Evolutionary conservation across 176 grass and related monocot genomes (phyloP).

Genomic region (Musa acuminata): DNA sequence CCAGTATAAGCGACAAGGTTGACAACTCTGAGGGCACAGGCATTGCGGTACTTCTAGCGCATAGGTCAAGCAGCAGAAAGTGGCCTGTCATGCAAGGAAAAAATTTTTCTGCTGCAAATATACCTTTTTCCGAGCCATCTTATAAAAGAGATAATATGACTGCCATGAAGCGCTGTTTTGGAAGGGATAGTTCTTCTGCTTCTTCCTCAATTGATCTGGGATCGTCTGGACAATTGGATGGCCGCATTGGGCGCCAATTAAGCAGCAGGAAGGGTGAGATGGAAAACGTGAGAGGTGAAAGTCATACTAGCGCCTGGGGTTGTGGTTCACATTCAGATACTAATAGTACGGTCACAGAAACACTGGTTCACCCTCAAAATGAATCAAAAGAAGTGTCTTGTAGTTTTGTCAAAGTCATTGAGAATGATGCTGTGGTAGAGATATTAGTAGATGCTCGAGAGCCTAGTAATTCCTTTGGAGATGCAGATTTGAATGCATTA

Average conservation of each 20-base stretch:
- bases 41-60: conserved; percentile 61
- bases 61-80: conserved; percentile 65
- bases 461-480: conserved; percentile 29
- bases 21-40: conserved; percentile 46
- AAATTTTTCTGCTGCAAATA: conserved; percentile 32
- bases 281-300: conserved; percentile 28
- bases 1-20: conserved; percentile 20
- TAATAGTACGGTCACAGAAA: conserved; percentile 54
- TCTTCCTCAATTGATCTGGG: conserved; percentile 81
- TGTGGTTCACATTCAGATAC: conserved; percentile 54
- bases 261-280: conserved; percentile 42
- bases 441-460: conserved; percentile 11
- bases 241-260: conserved; percentile 34
- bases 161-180: conserved; percentile 59
- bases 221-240: conserved; percentile 49
- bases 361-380: conserved; percentile 38
- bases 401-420: conserved; percentile 27
- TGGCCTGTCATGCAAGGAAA: conserved; percentile 50
- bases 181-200: conserved; percentile 58
- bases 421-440: conserved; percentile 30
- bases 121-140: conserved; percentile 30
- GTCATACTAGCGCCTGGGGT: conserved; percentile 26
- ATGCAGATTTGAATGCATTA: conserved; percentile 25
- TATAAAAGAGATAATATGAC: conserved; percentile 53
- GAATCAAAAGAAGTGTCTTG: conserved; percentile 32